phyloP scores from a whole-genome alignment of 306 rosid genomes.

The Castanospermum australe region DNA sequence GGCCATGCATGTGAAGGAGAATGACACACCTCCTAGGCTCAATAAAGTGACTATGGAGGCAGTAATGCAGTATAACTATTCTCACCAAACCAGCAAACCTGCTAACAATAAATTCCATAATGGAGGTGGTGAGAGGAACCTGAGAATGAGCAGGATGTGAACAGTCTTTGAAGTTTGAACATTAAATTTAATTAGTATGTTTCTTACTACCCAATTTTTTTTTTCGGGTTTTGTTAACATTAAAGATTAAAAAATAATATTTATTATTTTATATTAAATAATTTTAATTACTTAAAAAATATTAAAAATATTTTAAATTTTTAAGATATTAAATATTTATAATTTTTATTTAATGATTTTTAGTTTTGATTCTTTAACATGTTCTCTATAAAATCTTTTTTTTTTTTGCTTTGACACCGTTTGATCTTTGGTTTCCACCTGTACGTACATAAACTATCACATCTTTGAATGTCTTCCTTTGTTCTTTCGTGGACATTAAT shows the following conservation, averaged over 20 bases:
- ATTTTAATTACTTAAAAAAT: no score
- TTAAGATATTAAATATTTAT: no score
- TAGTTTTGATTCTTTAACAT: no score
- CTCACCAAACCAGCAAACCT: conserved; percentile 29
- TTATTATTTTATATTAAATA: no score
- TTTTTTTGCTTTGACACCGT: no score
- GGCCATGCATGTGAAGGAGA: conserved; percentile 24
- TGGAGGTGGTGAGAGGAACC: not conserved
- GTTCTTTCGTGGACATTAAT: not conserved
- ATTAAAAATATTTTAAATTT: no score
- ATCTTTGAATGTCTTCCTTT: not conserved
- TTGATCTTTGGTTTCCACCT: not conserved
- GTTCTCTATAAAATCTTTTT: no score
- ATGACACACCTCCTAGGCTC: not conserved
- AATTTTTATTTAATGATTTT: no score
- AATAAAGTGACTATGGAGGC: not conserved
- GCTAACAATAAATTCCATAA: conserved; percentile 19
- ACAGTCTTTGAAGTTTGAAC: not conserved
- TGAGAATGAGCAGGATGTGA: not conserved
- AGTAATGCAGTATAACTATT: conserved; percentile 30
- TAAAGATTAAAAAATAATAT: no score
- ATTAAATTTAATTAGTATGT: not conserved
- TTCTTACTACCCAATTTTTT: not conserved
- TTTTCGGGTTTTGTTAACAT: no score
- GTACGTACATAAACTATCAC: not conserved